Percentiles rank a stretch among this genome's conserved stretches.
Evolutionary conservation across 1,139 yeast species (phyloP).

Genomic region (Kodamaea sp.): DNA sequence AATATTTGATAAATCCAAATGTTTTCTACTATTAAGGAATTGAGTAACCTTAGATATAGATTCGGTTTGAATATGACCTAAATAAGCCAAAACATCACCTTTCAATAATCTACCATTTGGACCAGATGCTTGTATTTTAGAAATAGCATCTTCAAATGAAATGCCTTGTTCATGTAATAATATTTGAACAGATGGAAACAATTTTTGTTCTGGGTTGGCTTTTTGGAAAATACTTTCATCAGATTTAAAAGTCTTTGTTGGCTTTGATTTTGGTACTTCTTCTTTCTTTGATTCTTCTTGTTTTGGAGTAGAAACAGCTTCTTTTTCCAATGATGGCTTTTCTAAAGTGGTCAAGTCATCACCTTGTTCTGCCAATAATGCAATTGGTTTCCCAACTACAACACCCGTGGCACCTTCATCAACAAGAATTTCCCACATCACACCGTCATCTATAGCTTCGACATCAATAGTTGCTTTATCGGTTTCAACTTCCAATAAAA

Average conservation of each 20-base stretch:
- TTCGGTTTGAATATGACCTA: constrained; percentile 65
- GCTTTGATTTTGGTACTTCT: constrained; percentile 10
- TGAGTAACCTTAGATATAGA: constrained; percentile 52
- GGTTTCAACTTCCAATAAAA: constrained; percentile 82
- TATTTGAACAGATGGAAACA: constrained; percentile 78
- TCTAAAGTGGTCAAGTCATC: constrained; percentile 71
- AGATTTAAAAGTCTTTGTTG: constrained; percentile 11
- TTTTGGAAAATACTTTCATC: constrained; percentile 22
- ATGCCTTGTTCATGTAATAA: constrained; percentile 61
- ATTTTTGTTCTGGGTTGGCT: constrained; percentile 62
- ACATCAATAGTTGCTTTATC: constrained; percentile 93
- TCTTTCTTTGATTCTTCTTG: constrained; percentile 15
- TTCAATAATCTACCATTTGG: constrained; percentile 82
- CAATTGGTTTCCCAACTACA: constrained; percentile 87
- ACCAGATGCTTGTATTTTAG: constrained; percentile 78
- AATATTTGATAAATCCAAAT: constrained; percentile 75
- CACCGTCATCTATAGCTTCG: constrained; percentile 91
- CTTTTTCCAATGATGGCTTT: constrained; percentile 48
- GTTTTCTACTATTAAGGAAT: constrained; percentile 55
- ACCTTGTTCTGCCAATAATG: constrained; percentile 79
- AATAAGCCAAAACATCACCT: constrained; percentile 85
- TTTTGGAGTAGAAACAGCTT: constrained; percentile 20
- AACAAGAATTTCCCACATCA: constrained; percentile 70
- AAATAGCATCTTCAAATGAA: constrained; percentile 63
- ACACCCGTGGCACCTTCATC: constrained; percentile 74